Evolutionary conservation across 805 yeast species (phyloP).

Genomic region (Kluyveromyces lactis): DNA sequence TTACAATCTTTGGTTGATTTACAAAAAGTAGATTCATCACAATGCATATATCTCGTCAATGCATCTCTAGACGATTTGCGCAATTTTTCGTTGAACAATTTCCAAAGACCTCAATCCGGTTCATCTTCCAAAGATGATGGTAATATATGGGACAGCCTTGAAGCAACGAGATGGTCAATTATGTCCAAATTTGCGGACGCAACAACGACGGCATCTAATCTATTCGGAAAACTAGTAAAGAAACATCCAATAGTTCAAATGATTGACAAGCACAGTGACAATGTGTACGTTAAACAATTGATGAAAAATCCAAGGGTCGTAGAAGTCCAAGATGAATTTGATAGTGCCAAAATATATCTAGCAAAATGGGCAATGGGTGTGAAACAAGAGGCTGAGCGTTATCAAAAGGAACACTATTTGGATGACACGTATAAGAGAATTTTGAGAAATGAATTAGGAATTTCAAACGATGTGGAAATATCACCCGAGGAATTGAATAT

Average conservation of each 20-base stretch:
- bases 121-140: neutral
- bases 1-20: constrained; percentile 50
- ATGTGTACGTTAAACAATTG: constrained; percentile 38
- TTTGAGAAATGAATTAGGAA: constrained; percentile 53
- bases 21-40: constrained; percentile 64
- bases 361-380: constrained; percentile 97
- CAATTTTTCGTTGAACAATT: constrained; percentile 24
- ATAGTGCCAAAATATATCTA: constrained; percentile 80
- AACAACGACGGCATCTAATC: constrained; percentile 34
- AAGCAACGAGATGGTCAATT: constrained; percentile 71
- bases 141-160: constrained; percentile 19
- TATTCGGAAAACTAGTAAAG: constrained; percentile 16
- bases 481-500: constrained; percentile 33
- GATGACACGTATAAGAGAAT: constrained; percentile 50
- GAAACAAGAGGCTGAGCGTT: constrained; percentile 77
- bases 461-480: constrained; percentile 20
- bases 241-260: constrained; percentile 25
- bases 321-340: constrained; percentile 77
- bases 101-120: neutral
- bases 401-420: constrained; percentile 37
- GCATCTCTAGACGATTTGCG: constrained; percentile 49
- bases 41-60: constrained; percentile 65
- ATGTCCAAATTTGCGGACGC: constrained; percentile 78
- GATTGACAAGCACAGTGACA: constrained; percentile 37
- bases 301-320: constrained; percentile 73